phyloP scores from a whole-genome alignment of 1,139 yeast species.

The Nakaseomyces delphensis region DNA sequence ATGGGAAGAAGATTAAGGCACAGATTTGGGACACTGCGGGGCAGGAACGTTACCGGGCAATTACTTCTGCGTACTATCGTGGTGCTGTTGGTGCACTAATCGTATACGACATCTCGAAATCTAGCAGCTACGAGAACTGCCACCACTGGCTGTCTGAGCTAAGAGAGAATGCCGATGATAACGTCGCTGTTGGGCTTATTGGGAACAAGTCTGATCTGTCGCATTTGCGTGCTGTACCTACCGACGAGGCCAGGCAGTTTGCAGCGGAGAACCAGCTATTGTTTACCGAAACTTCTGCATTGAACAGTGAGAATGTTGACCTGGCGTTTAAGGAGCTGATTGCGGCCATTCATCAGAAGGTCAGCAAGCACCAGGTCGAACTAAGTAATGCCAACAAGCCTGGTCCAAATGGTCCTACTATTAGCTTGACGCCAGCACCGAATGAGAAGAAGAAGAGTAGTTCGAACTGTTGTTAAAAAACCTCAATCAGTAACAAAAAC shows the following conservation, averaged over 20 bases:
- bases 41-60: slow-evolving; percentile 96
- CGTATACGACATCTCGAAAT: slow-evolving; percentile 90
- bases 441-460: slow-evolving; percentile 60
- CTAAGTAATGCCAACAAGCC: slow-evolving; percentile 31
- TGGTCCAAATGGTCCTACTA: slow-evolving; percentile 71
- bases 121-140: slow-evolving; percentile 87
- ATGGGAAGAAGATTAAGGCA: slow-evolving; percentile 91
- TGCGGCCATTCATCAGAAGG: slow-evolving; percentile 89
- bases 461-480: slow-evolving; percentile 53
- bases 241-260: slow-evolving; percentile 93
- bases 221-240: slow-evolving; percentile 93
- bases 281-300: slow-evolving; percentile 93
- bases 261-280: slow-evolving; percentile 87
- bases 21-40: slow-evolving; percentile 99
- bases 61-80: slow-evolving; percentile 92
- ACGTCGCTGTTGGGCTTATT: slow-evolving; percentile 90
- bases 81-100: slow-evolving; percentile 98
- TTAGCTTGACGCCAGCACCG: slow-evolving; percentile 89
- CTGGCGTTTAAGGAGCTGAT: slow-evolving; percentile 86
- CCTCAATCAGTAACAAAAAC: not conserved
- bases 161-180: slow-evolving; percentile 94
- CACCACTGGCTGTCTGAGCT: slow-evolving; percentile 92
- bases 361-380: slow-evolving; percentile 79
- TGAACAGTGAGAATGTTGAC: slow-evolving; percentile 91
- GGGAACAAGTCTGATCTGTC: slow-evolving; percentile 95